Evolutionary conservation across 345 rosid species (phyloP).

Genomic region (Aethionema arabicum): DNA sequence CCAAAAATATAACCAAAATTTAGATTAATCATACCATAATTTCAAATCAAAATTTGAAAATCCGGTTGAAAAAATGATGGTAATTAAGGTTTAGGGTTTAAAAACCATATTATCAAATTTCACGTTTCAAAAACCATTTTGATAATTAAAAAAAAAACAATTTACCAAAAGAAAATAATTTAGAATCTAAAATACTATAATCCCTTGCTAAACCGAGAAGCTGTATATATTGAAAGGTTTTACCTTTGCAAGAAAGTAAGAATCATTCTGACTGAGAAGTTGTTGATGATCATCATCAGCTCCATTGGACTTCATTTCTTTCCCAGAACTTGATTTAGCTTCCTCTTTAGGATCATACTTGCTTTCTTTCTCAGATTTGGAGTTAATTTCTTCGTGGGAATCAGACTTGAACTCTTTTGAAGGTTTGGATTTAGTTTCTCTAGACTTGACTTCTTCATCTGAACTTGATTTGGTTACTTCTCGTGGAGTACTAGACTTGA

Average conservation of each 20-base stretch:
- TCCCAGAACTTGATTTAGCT: neutral
- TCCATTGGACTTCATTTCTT: slow-evolving; percentile 29
- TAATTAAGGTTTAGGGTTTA: no score
- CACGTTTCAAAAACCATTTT: no score
- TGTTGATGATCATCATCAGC: slow-evolving; percentile 37
- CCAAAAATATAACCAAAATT: neutral
- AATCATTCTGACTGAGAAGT: slow-evolving; percentile 35
- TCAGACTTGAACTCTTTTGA: slow-evolving; percentile 5
- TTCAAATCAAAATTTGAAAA: no score
- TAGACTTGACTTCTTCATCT: neutral
- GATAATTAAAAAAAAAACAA: neutral
- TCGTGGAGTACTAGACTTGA: slow-evolving; percentile 1
- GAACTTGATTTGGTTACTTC: slow-evolving; percentile 18
- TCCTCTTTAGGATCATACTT: slow-evolving; percentile 18
- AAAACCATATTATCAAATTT: no score
- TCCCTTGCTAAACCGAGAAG: neutral
- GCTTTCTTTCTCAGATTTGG: neutral
- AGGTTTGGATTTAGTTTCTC: slow-evolving; percentile 24
- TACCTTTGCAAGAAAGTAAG: slow-evolving; percentile 42
- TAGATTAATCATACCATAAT: no score
- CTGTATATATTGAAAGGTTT: neutral
- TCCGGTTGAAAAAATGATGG: no score
- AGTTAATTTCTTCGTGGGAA: slow-evolving; percentile 11
- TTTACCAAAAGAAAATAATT: no score
- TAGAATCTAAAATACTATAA: no score